These are phyloP conservation scores for Trichosporon ovoides DNA, from an alignment of 1,284 basidiomycete genomes.

Conservation along the genomic window DNA sequence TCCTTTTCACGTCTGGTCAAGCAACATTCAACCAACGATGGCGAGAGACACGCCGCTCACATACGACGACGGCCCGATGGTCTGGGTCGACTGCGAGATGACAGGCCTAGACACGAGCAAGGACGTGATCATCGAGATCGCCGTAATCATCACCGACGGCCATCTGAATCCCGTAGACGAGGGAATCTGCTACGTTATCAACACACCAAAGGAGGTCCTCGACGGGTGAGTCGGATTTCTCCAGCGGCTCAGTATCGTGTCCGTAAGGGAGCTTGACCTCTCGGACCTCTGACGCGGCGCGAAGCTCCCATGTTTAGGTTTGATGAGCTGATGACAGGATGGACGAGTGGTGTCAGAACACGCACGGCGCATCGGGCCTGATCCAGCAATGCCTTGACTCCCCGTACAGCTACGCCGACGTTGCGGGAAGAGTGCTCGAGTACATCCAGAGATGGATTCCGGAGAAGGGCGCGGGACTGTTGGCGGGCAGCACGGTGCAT, in stretches of 20 bases:
- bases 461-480: conserved; percentile 43
- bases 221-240: conserved; percentile 34
- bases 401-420: conserved; percentile 44
- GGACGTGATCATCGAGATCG: conserved; percentile 54
- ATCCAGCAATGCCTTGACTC: conserved; percentile 44
- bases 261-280: too few relatives aligned
- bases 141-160: conserved; percentile 54
- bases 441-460: conserved; percentile 53
- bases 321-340: conserved; percentile 29
- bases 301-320: too few relatives aligned
- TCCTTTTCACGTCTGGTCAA: background rate
- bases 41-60: conserved; percentile 21
- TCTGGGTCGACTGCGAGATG: conserved; percentile 54
- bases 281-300: too few relatives aligned
- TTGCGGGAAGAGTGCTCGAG: conserved; percentile 44
- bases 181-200: conserved; percentile 53
- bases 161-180: conserved; percentile 52
- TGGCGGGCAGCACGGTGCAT: conserved; percentile 53
- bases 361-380: conserved; percentile 47
- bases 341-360: conserved; percentile 48
- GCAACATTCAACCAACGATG: background rate
- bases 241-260: too few relatives aligned
- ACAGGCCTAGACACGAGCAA: conserved; percentile 49
- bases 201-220: conserved; percentile 50
- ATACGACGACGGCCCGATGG: conserved; percentile 46